phyloP scores from a whole-genome alignment of 1,284 basidiomycete genomes.

The Malassezia slooffiae region DNA sequence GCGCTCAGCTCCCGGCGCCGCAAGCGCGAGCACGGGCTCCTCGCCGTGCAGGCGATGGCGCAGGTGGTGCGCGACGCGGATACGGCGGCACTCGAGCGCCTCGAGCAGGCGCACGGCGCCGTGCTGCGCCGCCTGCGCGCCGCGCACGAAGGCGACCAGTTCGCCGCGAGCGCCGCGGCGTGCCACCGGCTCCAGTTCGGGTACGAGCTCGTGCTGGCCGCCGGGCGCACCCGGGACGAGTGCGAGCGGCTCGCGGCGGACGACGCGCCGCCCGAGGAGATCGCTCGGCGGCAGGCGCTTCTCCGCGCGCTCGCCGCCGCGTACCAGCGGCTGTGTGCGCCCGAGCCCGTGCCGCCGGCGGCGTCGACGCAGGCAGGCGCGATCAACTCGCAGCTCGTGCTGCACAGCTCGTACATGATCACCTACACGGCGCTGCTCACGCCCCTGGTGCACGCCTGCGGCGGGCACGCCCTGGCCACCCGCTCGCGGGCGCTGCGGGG shows the following conservation, averaged over 20 bases:
- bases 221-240: no score
- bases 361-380: conserved; percentile 1
- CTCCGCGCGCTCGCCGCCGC: no score
- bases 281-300: no score
- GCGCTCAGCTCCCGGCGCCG: no score
- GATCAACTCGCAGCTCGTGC: conserved; percentile 19
- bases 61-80: conserved; percentile 31
- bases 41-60: neutral
- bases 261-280: no score
- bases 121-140: conserved; percentile 56
- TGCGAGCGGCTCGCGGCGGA: no score
- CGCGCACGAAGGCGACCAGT: conserved; percentile 21
- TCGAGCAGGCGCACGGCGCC: conserved; percentile 57
- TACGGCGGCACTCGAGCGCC: conserved; percentile 53
- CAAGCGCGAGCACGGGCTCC: neutral
- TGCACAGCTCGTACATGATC: conserved; percentile 27
- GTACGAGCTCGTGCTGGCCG: conserved; percentile 20
- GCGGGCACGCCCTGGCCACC: conserved; percentile 29
- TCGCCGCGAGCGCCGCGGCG: conserved; percentile 21
- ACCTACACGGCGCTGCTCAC: conserved; percentile 18
- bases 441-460: conserved; percentile 24
- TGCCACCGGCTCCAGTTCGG: conserved; percentile 29
- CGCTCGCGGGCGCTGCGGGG: conserved; percentile 34
- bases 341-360: conserved; percentile 12
- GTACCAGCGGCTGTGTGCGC: neutral